A percentile compares a stretch with the other conserved stretches of the same genome.
Evolutionary conservation across 1,139 yeast species (phyloP).

Genomic region (Fermentozyma sake): DNA sequence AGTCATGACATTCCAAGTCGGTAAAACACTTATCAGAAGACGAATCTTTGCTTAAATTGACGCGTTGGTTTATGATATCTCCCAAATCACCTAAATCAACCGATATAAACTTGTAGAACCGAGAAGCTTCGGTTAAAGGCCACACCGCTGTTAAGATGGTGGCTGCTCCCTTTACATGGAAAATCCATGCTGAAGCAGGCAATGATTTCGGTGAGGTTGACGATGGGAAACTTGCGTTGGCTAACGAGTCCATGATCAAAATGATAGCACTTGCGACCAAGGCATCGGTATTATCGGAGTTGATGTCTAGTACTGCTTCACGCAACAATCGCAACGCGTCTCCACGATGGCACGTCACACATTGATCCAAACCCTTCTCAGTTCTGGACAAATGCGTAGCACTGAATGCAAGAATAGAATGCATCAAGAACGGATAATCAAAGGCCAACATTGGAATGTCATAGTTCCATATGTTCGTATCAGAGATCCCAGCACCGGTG

Average conservation of each 20-base stretch:
- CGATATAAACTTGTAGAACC: constrained; percentile 72
- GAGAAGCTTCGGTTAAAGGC: constrained; percentile 77
- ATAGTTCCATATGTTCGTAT: constrained; percentile 78
- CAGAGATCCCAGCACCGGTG: constrained; percentile 87
- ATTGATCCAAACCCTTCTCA: constrained; percentile 72
- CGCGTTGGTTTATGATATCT: constrained; percentile 59
- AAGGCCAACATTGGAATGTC: constrained; percentile 89
- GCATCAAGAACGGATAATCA: constrained; percentile 87
- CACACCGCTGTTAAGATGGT: constrained; percentile 92
- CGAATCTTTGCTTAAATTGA: constrained; percentile 16
- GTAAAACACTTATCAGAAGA: constrained; percentile 20
- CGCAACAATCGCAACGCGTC: constrained; percentile 77
- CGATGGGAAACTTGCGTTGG: constrained; percentile 81
- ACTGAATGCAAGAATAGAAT: constrained; percentile 80
- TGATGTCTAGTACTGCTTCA: constrained; percentile 81
- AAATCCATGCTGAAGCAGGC: constrained; percentile 95
- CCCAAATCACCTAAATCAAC: constrained; percentile 81
- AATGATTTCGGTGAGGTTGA: constrained; percentile 58
- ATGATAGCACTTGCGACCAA: constrained; percentile 87
- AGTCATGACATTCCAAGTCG: constrained; percentile 72
- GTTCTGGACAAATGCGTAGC: constrained; percentile 86
- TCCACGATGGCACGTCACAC: constrained; percentile 82
- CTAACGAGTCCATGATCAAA: constrained; percentile 86
- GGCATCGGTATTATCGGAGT: constrained; percentile 84
- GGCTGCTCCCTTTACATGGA: constrained; percentile 95